These are phyloP conservation scores for Cairneyella variabilis DNA, from an alignment of 495 filamentous ascomycete species.

Conservation along the genomic window DNA sequence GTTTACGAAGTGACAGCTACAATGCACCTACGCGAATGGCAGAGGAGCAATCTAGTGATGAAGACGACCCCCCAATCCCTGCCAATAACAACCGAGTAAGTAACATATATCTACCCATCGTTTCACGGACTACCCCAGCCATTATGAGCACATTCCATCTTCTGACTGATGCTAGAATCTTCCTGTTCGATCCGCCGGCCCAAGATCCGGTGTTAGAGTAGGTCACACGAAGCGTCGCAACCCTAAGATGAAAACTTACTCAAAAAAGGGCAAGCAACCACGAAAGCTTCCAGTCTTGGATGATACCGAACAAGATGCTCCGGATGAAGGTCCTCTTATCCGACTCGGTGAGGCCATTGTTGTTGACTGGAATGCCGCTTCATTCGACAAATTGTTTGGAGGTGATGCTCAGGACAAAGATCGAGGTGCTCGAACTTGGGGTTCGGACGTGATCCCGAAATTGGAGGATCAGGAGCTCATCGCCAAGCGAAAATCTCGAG, in stretches of 20 bases:
- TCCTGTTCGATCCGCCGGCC: conserved; percentile 20
- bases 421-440: conserved; percentile 51
- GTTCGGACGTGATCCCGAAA: conserved; percentile 40
- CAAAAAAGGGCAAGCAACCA: conserved; percentile 24
- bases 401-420: conserved; percentile 33
- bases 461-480: conserved; percentile 66
- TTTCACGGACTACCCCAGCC: too few species aligned
- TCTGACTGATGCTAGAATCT: conserved; percentile 28
- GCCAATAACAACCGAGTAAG: conserved; percentile 27
- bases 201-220: conserved; percentile 21
- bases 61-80: conserved; percentile 33
- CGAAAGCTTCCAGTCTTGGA: neutral
- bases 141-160: neutral
- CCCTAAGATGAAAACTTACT: conserved; percentile 27
- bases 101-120: neutral
- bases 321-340: conserved; percentile 60
- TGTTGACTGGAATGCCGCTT: conserved; percentile 72
- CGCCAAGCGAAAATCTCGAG: conserved; percentile 53
- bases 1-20: neutral
- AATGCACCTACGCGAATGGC: conserved; percentile 40
- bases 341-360: conserved; percentile 76
- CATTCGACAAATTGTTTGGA: conserved; percentile 66
- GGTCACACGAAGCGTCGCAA: conserved; percentile 18
- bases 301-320: conserved; percentile 16
- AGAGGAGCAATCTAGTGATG: conserved; percentile 50